Evolutionary conservation across 768 basidiomycete species (phyloP).

Genomic region (Suillus fuscotomentosus): DNA sequence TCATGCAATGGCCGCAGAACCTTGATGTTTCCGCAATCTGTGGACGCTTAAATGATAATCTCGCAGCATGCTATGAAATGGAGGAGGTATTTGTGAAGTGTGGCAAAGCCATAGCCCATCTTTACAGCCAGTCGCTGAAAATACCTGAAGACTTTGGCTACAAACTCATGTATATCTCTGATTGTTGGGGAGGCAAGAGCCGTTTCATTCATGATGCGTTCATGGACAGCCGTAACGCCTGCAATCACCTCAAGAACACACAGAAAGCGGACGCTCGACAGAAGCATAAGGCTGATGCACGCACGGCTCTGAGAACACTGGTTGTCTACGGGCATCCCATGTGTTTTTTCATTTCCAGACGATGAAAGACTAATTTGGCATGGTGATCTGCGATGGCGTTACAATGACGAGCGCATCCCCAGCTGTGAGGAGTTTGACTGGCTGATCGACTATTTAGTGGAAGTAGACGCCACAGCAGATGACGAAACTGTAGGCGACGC

Average conservation of each 20-base stretch:
- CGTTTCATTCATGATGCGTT: background rate
- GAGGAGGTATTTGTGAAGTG: background rate
- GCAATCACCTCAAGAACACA: background rate
- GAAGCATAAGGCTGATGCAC: background rate
- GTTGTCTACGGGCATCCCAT: background rate
- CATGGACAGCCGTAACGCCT: background rate
- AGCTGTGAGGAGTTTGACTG: background rate
- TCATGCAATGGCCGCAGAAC: background rate
- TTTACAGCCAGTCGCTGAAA: background rate
- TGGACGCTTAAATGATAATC: background rate
- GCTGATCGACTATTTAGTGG: background rate
- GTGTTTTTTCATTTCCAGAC: background rate
- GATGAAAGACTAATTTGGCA: background rate
- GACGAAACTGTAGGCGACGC: background rate
- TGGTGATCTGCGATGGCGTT: background rate
- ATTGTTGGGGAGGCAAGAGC: background rate
- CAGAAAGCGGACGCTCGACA: background rate
- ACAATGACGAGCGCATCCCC: background rate
- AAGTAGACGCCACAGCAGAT: background rate
- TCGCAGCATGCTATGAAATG: background rate
- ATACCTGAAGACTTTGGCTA: background rate
- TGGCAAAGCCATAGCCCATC: background rate
- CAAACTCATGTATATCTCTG: too few species aligned
- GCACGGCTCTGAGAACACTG: background rate
- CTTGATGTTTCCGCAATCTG: background rate